phyloP scores from a whole-genome alignment of 2,329 filamentous ascomycete genomes.

The Xylariaceae sp. region DNA sequence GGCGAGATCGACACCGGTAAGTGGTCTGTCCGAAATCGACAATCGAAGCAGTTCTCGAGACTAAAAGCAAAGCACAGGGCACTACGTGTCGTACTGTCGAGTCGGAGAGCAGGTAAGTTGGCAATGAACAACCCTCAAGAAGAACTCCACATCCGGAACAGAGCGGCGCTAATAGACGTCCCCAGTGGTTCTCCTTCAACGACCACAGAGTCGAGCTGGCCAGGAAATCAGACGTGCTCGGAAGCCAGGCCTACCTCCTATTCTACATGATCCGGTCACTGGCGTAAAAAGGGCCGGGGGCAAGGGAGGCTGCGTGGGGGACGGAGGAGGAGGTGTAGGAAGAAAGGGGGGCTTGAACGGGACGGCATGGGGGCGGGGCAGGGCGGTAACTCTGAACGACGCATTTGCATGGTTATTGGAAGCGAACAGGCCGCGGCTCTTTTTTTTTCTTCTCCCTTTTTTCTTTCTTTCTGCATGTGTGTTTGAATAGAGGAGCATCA shows the following conservation, averaged over 20 bases:
- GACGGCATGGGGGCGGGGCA: no score
- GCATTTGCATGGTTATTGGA: slow-evolving; percentile 33
- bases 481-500: slow-evolving; percentile 27
- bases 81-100: slow-evolving; percentile 88
- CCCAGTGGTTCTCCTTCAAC: slow-evolving; percentile 91
- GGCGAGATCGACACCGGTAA: slow-evolving; percentile 83
- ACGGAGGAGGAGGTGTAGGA: neutral
- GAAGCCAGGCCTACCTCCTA: slow-evolving; percentile 84
- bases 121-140: neutral
- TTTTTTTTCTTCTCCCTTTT: no score
- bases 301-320: neutral
- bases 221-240: slow-evolving; percentile 80
- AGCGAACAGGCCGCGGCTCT: slow-evolving; percentile 12
- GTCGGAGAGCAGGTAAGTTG: slow-evolving; percentile 70
- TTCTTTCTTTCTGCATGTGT: no score
- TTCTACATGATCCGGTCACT: slow-evolving; percentile 76
- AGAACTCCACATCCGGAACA: no score
- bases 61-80: slow-evolving; percentile 53
- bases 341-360: slow-evolving; percentile 9
- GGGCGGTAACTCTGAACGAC: slow-evolving; percentile 14
- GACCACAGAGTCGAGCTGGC: slow-evolving; percentile 90
- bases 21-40: slow-evolving; percentile 2
- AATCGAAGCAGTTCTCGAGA: neutral
- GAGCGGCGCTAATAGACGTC: slow-evolving; percentile 18
- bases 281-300: slow-evolving; percentile 12